Percentiles rank a stretch among this genome's conserved stretches.
These are phyloP conservation scores for Phytophthora boehmeriae DNA, from an alignment of 352 stramenopile genomes.

Conservation along the genomic window DNA sequence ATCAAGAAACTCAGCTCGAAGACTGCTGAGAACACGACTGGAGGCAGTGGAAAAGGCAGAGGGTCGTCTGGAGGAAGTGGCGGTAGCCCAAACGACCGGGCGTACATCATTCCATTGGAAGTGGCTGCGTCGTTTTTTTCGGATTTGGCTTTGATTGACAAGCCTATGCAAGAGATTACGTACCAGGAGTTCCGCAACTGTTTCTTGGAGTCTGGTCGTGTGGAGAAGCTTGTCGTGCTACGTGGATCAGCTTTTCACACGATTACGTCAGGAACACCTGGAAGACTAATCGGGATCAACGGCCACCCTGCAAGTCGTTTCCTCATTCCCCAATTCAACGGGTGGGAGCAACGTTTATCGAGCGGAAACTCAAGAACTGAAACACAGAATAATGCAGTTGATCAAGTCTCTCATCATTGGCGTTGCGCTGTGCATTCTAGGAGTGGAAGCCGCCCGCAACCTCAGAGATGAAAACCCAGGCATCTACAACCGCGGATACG, in stretches of 20 bases:
- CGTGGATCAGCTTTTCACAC: too few species aligned
- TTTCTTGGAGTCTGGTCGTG: constrained; percentile 82
- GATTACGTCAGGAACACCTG: too few species aligned
- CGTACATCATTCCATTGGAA: constrained; percentile 76
- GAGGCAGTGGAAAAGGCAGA: constrained; percentile 41
- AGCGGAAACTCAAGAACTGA: too few species aligned
- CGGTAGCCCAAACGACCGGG: constrained; percentile 62
- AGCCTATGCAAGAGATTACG: constrained; percentile 91
- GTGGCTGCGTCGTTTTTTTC: constrained; percentile 77
- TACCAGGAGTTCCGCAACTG: constrained; percentile 92
- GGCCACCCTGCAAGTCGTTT: too few species aligned
- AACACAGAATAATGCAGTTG: background rate
- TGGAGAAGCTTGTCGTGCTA: constrained; percentile 90
- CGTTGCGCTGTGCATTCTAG: background rate
- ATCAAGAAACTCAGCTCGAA: constrained; percentile 81
- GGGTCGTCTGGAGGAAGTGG: constrained; percentile 39
- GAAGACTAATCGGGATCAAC: too few species aligned
- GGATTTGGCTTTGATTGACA: constrained; percentile 73
- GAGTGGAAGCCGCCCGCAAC: background rate
- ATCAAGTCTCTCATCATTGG: background rate
- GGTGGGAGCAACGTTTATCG: too few species aligned
- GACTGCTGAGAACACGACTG: constrained; percentile 38
- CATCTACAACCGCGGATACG: background rate
- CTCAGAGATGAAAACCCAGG: background rate
- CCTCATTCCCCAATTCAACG: too few species aligned